Evolutionary conservation across 257 asterid genomes (phyloP).

Genomic region (Solanum verrucosum): DNA sequence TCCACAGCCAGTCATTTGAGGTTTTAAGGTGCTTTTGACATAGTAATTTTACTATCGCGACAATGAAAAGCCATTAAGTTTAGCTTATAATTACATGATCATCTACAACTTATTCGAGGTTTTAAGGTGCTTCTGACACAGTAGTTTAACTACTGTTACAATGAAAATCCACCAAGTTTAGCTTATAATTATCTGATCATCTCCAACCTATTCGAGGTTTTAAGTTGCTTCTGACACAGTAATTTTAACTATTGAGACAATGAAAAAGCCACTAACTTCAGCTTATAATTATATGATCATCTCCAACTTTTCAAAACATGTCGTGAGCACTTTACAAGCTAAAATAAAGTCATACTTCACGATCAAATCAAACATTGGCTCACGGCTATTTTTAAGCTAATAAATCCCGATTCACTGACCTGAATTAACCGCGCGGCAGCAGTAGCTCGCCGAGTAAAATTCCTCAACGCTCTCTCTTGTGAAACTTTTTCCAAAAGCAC

Average conservation of each 20-base stretch:
- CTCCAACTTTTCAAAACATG: neutral
- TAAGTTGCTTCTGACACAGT: neutral
- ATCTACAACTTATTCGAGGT: neutral
- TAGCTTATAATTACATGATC: neutral
- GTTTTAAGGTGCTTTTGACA: neutral
- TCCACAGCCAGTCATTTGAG: neutral
- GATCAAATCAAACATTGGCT: neutral
- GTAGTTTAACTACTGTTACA: neutral
- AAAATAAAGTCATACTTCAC: neutral
- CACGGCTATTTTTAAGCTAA: neutral
- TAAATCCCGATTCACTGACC: constrained; percentile 23
- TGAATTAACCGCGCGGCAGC: constrained; percentile 65
- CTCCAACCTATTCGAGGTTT: neutral
- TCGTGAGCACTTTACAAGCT: neutral
- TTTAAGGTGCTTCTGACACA: neutral
- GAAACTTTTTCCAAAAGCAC: constrained; percentile 70
- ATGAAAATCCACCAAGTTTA: neutral
- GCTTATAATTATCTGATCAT: neutral
- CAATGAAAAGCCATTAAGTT: neutral
- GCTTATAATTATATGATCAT: neutral
- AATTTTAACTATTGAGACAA: neutral
- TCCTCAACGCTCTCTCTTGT: constrained; percentile 76
- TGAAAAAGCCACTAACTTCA: neutral
- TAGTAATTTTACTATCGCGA: neutral
- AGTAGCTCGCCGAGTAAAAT: constrained; percentile 57